Conservation (phyloP, 2,329 filamentous ascomycete species). For the Didymella exigua region DNA sequence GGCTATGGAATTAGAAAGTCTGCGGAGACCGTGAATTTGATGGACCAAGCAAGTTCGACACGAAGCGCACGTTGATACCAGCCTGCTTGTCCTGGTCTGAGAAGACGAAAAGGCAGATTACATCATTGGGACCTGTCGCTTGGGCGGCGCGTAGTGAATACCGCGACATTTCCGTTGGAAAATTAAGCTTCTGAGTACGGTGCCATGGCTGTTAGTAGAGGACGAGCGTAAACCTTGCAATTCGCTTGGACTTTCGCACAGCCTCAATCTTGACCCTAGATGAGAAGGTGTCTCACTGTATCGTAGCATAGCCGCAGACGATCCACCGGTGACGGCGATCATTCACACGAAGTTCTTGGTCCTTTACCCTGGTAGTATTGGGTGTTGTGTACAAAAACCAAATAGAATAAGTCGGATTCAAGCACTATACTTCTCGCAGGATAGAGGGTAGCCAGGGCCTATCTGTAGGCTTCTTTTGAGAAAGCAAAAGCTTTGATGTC, state of each 20-base stretch:
- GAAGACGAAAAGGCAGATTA: background rate
- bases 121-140: background rate
- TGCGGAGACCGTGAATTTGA: background rate
- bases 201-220: background rate
- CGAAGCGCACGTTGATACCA: background rate
- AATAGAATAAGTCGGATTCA: no score
- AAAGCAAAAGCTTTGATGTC: no score
- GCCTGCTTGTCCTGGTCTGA: background rate
- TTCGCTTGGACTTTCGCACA: background rate
- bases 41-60: background rate
- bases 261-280: background rate
- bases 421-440: no score
- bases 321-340: background rate
- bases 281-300: background rate
- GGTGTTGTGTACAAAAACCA: background rate
- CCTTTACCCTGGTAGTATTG: background rate
- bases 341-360: background rate
- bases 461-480: no score
- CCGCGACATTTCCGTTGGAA: background rate
- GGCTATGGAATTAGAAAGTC: conserved; percentile 28
- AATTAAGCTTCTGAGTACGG: background rate
- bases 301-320: background rate
- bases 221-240: no score
- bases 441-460: no score
- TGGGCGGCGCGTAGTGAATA: background rate